A percentile compares a stretch with the other conserved stretches of the same genome.
Evolutionary conservation across 2,329 filamentous ascomycete species (phyloP).

Genomic region (Fusarium haematococcum): DNA sequence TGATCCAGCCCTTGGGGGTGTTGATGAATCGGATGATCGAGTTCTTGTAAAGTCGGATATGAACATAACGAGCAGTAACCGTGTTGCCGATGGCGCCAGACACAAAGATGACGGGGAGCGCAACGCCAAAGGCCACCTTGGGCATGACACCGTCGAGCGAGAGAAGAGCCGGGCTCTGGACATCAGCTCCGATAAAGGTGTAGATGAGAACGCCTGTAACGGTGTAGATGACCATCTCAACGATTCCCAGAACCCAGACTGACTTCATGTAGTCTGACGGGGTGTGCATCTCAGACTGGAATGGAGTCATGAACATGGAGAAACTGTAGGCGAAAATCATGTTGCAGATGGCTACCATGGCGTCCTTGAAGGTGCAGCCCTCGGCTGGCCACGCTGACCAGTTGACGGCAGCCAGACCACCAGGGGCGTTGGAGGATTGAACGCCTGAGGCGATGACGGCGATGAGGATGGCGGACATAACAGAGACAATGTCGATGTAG

Average conservation of each 20-base stretch:
- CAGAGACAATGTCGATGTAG: constrained; percentile 23
- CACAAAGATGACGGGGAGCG: constrained; percentile 75
- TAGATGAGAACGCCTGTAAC: constrained; percentile 73
- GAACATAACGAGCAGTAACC: constrained; percentile 51
- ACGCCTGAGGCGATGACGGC: constrained; percentile 72
- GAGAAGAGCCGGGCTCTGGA: constrained; percentile 72
- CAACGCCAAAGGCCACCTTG: constrained; percentile 74
- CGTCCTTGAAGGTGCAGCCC: constrained; percentile 58
- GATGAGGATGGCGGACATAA: constrained; percentile 66
- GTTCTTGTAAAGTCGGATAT: constrained; percentile 43
- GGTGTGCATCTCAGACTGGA: constrained; percentile 59
- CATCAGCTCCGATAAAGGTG: constrained; percentile 69
- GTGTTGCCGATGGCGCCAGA: constrained; percentile 71
- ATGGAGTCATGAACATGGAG: constrained; percentile 55
- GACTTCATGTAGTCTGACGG: constrained; percentile 57
- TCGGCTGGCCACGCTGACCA: constrained; percentile 53
- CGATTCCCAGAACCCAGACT: constrained; percentile 66
- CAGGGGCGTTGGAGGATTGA: constrained; percentile 8
- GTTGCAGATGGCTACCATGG: constrained; percentile 69
- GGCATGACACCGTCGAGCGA: constrained; percentile 66
- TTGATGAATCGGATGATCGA: constrained; percentile 35
- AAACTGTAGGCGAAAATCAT: constrained; percentile 74
- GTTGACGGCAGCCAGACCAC: constrained; percentile 18
- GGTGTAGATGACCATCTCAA: constrained; percentile 71
- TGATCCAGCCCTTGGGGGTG: constrained; percentile 47